Evolutionary conservation across 208 protist genomes (phyloP).

Genomic region (Leishmania turanica): DNA sequence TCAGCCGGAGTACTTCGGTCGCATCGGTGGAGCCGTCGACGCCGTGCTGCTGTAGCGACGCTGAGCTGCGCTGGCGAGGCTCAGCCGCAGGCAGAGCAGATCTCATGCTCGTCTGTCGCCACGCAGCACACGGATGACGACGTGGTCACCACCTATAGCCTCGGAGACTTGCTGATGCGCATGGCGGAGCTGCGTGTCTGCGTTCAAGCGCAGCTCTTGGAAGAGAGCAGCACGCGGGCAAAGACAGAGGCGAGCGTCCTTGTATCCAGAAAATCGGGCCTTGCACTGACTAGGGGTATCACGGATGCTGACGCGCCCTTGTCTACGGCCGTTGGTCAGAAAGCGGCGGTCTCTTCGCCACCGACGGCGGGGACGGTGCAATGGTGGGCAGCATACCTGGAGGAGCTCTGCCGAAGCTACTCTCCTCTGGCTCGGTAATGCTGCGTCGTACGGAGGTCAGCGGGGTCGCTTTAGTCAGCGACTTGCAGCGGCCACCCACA

Average conservation of each 20-base stretch:
- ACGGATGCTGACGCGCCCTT: neutral
- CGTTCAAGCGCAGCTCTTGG: slow-evolving; percentile 30
- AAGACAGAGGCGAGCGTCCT: neutral
- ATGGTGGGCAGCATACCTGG: slow-evolving; percentile 30
- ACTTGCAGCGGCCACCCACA: neutral
- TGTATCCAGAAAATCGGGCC: neutral
- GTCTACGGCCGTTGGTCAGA: neutral
- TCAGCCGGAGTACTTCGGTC: slow-evolving; percentile 20
- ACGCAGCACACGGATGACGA: slow-evolving; percentile 24
- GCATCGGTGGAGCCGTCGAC: slow-evolving; percentile 22
- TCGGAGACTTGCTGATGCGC: slow-evolving; percentile 14
- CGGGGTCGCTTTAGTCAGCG: neutral
- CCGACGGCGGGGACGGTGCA: slow-evolving; percentile 16
- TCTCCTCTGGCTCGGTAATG: neutral
- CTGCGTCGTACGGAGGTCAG: too few species aligned
- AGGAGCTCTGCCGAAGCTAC: slow-evolving; percentile 28
- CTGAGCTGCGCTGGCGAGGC: neutral
- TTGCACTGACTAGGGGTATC: neutral
- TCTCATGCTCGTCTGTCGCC: slow-evolving; percentile 11
- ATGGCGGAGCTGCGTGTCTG: slow-evolving; percentile 29
- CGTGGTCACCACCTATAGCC: slow-evolving; percentile 13
- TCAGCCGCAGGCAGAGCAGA: neutral
- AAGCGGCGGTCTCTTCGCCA: neutral
- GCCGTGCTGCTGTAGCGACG: neutral
- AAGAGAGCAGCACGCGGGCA: slow-evolving; percentile 3